phyloP scores from a whole-genome alignment of 2,329 filamentous ascomycete genomes.

The Talaromyces rugulosus region DNA sequence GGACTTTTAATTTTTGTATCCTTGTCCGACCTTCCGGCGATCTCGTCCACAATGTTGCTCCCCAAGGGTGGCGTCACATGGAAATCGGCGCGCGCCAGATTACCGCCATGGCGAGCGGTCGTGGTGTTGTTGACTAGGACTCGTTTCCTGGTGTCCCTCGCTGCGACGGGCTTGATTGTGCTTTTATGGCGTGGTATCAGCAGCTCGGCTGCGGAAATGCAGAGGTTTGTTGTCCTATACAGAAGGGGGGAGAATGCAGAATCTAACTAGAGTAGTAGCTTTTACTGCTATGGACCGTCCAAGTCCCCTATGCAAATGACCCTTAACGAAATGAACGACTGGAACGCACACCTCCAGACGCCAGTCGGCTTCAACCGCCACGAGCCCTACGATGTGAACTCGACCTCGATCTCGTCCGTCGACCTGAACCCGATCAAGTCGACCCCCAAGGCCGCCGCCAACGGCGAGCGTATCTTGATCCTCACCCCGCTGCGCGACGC shows the following conservation, averaged over 20 bases:
- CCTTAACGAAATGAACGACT: slow-evolving; percentile 81
- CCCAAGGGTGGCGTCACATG: slow-evolving; percentile 86
- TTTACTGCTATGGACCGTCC: slow-evolving; percentile 93
- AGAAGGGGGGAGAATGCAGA: not conserved
- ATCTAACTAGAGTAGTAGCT: slow-evolving; percentile 52
- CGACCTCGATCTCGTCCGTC: slow-evolving; percentile 70
- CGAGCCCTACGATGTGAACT: slow-evolving; percentile 78
- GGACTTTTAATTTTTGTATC: not conserved
- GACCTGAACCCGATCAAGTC: slow-evolving; percentile 83
- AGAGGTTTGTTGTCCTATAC: slow-evolving; percentile 62
- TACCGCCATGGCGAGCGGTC: slow-evolving; percentile 73
- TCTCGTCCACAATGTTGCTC: slow-evolving; percentile 64
- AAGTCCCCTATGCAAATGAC: slow-evolving; percentile 97
- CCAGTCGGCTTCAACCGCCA: slow-evolving; percentile 97
- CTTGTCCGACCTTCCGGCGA: not conserved
- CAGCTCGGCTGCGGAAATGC: slow-evolving; percentile 78
- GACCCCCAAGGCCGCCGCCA: slow-evolving; percentile 70
- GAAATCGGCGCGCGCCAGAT: slow-evolving; percentile 78
- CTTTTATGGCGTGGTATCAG: slow-evolving; percentile 86
- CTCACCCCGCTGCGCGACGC: slow-evolving; percentile 92
- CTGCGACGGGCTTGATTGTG: slow-evolving; percentile 65
- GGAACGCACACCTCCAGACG: slow-evolving; percentile 83
- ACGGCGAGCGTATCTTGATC: slow-evolving; percentile 84
- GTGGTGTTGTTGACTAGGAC: slow-evolving; percentile 69
- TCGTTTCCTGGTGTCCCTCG: slow-evolving; percentile 70